Base-by-base conservation (phyloP, 345 rosid species). In the Salix suchowensis region DNA sequence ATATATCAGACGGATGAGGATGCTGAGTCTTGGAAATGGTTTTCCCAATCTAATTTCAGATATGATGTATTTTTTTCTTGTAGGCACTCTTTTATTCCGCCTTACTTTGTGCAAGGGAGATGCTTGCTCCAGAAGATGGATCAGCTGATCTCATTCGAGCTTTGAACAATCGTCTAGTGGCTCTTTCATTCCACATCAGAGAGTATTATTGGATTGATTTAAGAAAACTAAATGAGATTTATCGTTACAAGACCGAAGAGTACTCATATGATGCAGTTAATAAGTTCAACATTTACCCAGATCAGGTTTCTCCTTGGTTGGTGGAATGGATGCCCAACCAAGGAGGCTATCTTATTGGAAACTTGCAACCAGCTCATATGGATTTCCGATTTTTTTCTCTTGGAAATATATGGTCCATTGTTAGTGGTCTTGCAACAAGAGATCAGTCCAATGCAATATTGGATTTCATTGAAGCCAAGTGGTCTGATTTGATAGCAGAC, bases 351-450 rank as follows among this genome's bases (percentile, higher is more conserved):
- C 85, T 93, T 76, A 89, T 93, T 30, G 99, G 99, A 70, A 93
- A 96, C 75, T 83, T 93, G 66, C 96, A 96, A 79, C 97, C 99
- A 21, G 99, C 96, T 67, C 99, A 93, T 80, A 93, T 96, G 99
- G 99, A 96, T 84, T 96, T 96, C 73, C 87, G 99, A 78, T 96
- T 96, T 85, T 96, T 96, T 88, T 92, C 94, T 2, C 94, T 96
- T 7, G 99, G 99, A 78, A 96, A 96, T 76, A 85, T 96, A 52
- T 93, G 99, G 99, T 76, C 96, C 19, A 71, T 93, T 67, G 84
- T 89, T 23, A 91, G 97, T 24, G 89, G 97, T 67, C 74, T 96
- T 76, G 94, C 97, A 34, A 93, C 89, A 60, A 74, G 68, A 61
- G 86, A 88, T 71, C 97, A 93, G 81, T 93, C 90, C 5, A 88